A percentile compares a stretch with the other conserved stretches of the same genome.
phyloP scores from a whole-genome alignment of 768 basidiomycete genomes.

The Hydnomerulius pinastri region DNA sequence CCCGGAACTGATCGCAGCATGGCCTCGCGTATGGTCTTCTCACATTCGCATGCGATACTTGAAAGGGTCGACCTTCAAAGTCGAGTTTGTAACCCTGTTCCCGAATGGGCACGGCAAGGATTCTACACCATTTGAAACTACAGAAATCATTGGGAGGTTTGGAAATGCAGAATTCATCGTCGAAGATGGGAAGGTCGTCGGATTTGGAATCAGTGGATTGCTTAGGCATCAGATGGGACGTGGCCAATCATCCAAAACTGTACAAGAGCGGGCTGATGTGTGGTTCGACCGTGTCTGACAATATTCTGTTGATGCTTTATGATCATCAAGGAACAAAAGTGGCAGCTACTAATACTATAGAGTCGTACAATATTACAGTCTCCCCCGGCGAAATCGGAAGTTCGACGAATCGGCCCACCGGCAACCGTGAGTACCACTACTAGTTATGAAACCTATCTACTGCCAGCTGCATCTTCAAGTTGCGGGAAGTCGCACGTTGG shows the following conservation, averaged over 20 bases:
- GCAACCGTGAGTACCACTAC: no score
- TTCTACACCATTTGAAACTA: conserved; percentile 32
- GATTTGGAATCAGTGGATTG: conserved; percentile 27
- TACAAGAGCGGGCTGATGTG: conserved; percentile 30
- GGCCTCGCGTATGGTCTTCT: conserved; percentile 38
- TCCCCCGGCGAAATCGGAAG: no score
- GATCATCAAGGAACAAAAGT: no score
- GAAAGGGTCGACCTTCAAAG: conserved; percentile 20
- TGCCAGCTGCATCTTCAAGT: no score
- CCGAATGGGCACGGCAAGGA: conserved; percentile 41
- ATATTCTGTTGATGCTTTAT: no score
- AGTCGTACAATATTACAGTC: no score
- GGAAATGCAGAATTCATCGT: conserved; percentile 24
- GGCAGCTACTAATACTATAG: no score
- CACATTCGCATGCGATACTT: conserved; percentile 36
- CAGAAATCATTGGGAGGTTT: not conserved
- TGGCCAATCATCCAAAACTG: conserved; percentile 15
- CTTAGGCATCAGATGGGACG: conserved; percentile 19
- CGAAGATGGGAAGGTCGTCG: conserved; percentile 28
- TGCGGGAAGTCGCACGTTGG: no score
- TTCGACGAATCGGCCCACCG: no score
- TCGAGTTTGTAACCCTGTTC: conserved; percentile 30
- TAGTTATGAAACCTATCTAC: no score
- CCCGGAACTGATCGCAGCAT: conserved; percentile 30
- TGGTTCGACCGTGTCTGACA: conserved; percentile 30